These are phyloP conservation scores for Beauveria varroae DNA, from an alignment of 2,329 filamentous ascomycete species.

Conservation along the genomic window DNA sequence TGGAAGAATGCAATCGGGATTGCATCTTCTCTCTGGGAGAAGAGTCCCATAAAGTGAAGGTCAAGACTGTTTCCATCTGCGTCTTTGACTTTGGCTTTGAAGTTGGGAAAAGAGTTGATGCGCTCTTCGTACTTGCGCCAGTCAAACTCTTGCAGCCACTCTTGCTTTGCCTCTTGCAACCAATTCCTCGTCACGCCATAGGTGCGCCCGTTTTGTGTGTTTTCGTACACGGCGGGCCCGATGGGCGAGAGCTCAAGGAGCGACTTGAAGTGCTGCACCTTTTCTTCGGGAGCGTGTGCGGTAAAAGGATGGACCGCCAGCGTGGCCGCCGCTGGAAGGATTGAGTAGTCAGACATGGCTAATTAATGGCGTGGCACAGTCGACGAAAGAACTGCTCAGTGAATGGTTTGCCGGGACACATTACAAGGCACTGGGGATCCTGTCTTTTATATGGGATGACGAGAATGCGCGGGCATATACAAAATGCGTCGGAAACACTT, in stretches of 20 bases:
- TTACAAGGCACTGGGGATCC: neutral
- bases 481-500: no score
- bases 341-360: constrained; percentile 10
- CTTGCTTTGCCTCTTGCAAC: constrained; percentile 31
- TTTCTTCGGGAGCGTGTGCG: constrained; percentile 31
- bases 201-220: constrained; percentile 30
- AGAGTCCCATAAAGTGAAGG: constrained; percentile 48
- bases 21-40: constrained; percentile 42
- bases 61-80: constrained; percentile 25
- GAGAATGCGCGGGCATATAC: neutral
- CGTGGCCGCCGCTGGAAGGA: constrained; percentile 1
- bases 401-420: neutral
- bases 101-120: constrained; percentile 44
- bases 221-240: constrained; percentile 41
- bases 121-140: constrained; percentile 31
- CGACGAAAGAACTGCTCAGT: neutral
- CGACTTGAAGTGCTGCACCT: constrained; percentile 36
- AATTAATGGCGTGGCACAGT: neutral
- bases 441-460: neutral
- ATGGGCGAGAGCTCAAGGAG: constrained; percentile 40
- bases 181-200: constrained; percentile 40
- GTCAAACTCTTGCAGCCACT: constrained; percentile 37
- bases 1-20: constrained; percentile 45
- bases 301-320: constrained; percentile 26
- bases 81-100: constrained; percentile 32